phyloP scores from a whole-genome alignment of 1,284 basidiomycete species.

The Somion occarium region DNA sequence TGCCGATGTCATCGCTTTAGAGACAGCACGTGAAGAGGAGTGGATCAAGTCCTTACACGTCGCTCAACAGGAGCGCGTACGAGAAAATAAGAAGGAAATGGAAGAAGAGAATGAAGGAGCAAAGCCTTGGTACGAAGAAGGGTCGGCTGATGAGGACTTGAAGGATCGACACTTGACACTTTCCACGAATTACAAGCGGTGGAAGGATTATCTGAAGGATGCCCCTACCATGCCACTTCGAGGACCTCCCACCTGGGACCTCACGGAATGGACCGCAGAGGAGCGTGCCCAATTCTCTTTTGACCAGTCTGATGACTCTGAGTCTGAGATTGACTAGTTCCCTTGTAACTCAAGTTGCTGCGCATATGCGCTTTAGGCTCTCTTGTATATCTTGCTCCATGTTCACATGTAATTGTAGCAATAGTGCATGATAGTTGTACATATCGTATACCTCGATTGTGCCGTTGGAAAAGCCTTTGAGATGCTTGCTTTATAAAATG shows the following conservation, averaged over 20 bases:
- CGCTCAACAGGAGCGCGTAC: slow-evolving; percentile 15
- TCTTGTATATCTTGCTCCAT: no score
- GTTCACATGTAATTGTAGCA: background rate
- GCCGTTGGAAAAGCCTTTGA: no score
- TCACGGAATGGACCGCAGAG: slow-evolving; percentile 13
- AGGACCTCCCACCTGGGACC: slow-evolving; percentile 33
- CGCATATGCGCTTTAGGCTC: no score
- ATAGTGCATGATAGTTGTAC: no score
- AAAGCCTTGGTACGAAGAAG: slow-evolving; percentile 28
- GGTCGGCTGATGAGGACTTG: slow-evolving; percentile 8
- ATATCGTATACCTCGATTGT: no score
- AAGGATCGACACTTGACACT: slow-evolving; percentile 20
- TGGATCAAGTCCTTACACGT: slow-evolving; percentile 24
- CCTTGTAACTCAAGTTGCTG: no score
- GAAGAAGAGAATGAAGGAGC: slow-evolving; percentile 21
- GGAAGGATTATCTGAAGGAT: slow-evolving; percentile 25
- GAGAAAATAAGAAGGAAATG: slow-evolving; percentile 17
- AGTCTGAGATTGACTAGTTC: no score
- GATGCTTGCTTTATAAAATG: no score
- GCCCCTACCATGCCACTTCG: slow-evolving; percentile 24
- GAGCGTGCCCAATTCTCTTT: slow-evolving; percentile 5
- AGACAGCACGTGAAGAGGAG: slow-evolving; percentile 28
- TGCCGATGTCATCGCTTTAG: slow-evolving; percentile 22
- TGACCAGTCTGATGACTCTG: slow-evolving; percentile 1
- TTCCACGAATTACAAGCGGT: slow-evolving; percentile 33